Percentiles rank a stretch among this genome's conserved stretches.
These are phyloP conservation scores for Penicillium lividum DNA, from an alignment of 495 filamentous ascomycete genomes.

Conservation along the genomic window DNA sequence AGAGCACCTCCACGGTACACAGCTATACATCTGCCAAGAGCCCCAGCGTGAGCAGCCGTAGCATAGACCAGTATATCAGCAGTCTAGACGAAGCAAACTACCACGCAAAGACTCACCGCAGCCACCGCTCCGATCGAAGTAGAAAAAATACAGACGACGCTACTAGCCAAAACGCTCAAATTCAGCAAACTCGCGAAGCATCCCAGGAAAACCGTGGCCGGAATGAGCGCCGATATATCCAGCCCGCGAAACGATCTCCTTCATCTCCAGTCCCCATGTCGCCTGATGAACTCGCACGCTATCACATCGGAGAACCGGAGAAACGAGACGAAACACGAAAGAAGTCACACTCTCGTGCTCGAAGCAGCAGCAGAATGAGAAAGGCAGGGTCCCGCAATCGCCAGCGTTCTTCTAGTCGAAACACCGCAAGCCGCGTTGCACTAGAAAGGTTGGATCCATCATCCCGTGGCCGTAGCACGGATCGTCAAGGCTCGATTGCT, in stretches of 20 bases:
- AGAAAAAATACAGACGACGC: conserved; percentile 53
- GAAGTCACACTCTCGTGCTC: conserved; percentile 40
- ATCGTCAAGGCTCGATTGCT: conserved; percentile 56
- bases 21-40: conserved; percentile 50
- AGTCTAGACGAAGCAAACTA: conserved; percentile 77
- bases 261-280: conserved; percentile 93
- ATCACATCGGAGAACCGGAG: conserved; percentile 49
- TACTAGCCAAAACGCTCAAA: conserved; percentile 47
- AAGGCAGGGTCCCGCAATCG: conserved; percentile 39
- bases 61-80: conserved; percentile 83
- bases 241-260: conserved; percentile 81
- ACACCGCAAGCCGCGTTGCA: conserved; percentile 49
- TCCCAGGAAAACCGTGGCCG: conserved; percentile 70
- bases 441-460: conserved; percentile 34
- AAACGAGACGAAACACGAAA: conserved; percentile 43
- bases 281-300: conserved; percentile 71
- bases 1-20: conserved; percentile 51
- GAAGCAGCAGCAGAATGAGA: conserved; percentile 40
- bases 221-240: conserved; percentile 65
- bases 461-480: conserved; percentile 53
- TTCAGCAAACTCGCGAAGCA: conserved; percentile 53
- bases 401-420: conserved; percentile 44
- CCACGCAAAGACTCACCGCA: conserved; percentile 55
- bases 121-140: conserved; percentile 60
- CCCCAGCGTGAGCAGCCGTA: conserved; percentile 59